Evolutionary conservation across 169 alveolate species (phyloP).

Genomic region (Plasmodium fragile): DNA sequence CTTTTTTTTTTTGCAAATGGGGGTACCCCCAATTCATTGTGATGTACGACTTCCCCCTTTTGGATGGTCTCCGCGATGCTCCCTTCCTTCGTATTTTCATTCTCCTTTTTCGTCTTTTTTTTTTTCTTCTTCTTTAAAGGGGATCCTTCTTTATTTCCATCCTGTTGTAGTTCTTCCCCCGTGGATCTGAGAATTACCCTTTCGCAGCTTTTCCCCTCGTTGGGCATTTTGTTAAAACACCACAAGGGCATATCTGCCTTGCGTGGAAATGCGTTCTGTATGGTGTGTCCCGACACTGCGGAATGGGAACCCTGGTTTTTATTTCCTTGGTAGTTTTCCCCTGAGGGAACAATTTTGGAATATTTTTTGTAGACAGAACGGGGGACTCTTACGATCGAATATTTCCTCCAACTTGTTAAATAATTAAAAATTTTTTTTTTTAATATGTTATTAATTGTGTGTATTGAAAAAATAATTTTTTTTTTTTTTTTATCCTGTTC

Average conservation of each 20-base stretch:
- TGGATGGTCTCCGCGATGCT: neutral
- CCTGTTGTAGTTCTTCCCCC: neutral
- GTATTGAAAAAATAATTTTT: slow-evolving; percentile 19
- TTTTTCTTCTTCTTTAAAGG: neutral
- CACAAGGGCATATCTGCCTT: neutral
- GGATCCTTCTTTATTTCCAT: neutral
- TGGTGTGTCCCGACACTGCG: neutral
- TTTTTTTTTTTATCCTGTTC: neutral
- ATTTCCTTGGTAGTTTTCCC: neutral
- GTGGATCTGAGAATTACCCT: neutral
- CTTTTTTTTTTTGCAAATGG: neutral
- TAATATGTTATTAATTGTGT: slow-evolving; percentile 10
- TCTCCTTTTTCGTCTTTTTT: neutral
- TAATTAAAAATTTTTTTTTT: neutral
- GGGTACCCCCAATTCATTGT: neutral
- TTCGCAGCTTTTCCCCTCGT: neutral
- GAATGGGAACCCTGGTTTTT: neutral
- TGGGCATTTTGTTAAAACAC: neutral
- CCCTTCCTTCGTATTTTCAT: neutral
- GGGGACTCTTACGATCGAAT: neutral
- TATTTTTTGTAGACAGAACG: slow-evolving; percentile 42
- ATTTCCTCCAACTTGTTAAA: neutral
- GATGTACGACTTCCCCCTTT: neutral
- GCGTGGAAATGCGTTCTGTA: neutral
- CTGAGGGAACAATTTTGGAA: neutral